A percentile compares a stretch with the other conserved stretches of the same genome.
phyloP scores from a whole-genome alignment of 495 filamentous ascomycete genomes.

The Lasiosphaeria ovina region DNA sequence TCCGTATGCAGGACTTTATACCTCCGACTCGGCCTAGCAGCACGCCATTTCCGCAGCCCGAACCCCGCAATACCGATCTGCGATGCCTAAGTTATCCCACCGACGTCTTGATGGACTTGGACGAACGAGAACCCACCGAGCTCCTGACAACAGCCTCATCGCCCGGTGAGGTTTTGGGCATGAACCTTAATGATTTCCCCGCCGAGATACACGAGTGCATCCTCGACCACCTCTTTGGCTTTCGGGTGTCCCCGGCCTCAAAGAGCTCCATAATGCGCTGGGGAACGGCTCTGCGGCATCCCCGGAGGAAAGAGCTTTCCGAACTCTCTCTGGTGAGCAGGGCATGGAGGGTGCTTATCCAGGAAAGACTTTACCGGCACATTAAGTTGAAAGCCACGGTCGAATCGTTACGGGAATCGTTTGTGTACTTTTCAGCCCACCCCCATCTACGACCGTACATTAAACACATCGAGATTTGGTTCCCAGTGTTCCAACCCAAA shows the following conservation, averaged over 20 bases:
- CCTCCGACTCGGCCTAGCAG: conserved; percentile 54
- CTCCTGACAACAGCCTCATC: conserved; percentile 22
- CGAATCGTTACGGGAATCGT: conserved; percentile 53
- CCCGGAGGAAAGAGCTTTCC: conserved; percentile 62
- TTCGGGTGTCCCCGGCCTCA: conserved; percentile 57
- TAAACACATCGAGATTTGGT: conserved; percentile 71
- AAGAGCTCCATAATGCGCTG: conserved; percentile 55
- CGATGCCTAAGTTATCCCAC: conserved; percentile 39
- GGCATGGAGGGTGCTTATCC: conserved; percentile 63
- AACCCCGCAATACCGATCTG: conserved; percentile 42
- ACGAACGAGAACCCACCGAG: conserved; percentile 23
- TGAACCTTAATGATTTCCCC: conserved; percentile 56
- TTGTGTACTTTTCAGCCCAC: conserved; percentile 56
- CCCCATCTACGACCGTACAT: conserved; percentile 61
- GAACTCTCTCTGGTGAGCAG: conserved; percentile 61
- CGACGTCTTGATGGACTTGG: conserved; percentile 25
- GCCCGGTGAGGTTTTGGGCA: conserved; percentile 35
- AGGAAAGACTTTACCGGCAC: conserved; percentile 68
- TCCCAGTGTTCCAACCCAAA: conserved; percentile 65
- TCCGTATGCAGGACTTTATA: conserved; percentile 46
- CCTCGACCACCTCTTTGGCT: conserved; percentile 66
- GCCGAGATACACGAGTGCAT: conserved; percentile 71
- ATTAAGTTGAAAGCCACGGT: conserved; percentile 70
- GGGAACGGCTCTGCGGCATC: conserved; percentile 65
- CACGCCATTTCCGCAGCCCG: conserved; percentile 56